Conservation (phyloP, 2,329 filamentous ascomycete species). For the Colletotrichum euphorbiae region DNA sequence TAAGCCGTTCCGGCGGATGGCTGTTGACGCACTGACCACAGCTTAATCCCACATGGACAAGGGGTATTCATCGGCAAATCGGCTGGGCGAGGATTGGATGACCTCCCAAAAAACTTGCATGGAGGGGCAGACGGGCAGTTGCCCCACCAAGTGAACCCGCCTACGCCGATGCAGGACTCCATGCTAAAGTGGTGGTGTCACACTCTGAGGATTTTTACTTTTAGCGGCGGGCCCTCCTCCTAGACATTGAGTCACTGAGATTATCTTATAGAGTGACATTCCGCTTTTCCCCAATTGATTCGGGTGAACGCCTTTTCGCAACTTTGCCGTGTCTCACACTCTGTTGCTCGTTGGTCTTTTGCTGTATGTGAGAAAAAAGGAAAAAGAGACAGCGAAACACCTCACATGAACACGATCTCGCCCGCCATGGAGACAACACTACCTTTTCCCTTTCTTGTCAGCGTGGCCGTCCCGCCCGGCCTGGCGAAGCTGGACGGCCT, state of each 20-base stretch:
- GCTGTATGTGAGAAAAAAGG: slow-evolving; percentile 1
- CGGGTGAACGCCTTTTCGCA: background rate
- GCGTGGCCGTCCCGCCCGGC: slow-evolving; percentile 63
- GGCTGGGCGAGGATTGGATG: slow-evolving; percentile 37
- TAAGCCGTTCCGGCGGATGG: slow-evolving; percentile 42
- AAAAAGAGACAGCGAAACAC: background rate
- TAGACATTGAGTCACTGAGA: slow-evolving; percentile 35
- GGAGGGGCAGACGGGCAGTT: slow-evolving; percentile 41
- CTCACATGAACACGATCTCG: slow-evolving; percentile 1
- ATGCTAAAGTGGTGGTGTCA: slow-evolving; percentile 37
- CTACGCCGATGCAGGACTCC: slow-evolving; percentile 46
- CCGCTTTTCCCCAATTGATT: slow-evolving; percentile 27
- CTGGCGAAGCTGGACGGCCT: slow-evolving; percentile 65
- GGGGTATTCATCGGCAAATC: slow-evolving; percentile 35
- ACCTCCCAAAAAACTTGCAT: slow-evolving; percentile 37
- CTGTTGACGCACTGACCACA: slow-evolving; percentile 49
- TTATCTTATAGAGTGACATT: slow-evolving; percentile 37
- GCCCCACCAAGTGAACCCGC: slow-evolving; percentile 43
- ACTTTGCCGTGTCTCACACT: slow-evolving; percentile 5
- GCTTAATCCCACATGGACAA: slow-evolving; percentile 45
- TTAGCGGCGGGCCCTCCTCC: slow-evolving; percentile 33
- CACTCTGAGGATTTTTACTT: slow-evolving; percentile 38
- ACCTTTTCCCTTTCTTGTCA: slow-evolving; percentile 72
- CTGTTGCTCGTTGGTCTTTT: slow-evolving; percentile 1
- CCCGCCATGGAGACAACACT: slow-evolving; percentile 71